Base-by-base conservation (phyloP, 805 yeast genomes). In the Saccharomycodes ludwigii region DNA sequence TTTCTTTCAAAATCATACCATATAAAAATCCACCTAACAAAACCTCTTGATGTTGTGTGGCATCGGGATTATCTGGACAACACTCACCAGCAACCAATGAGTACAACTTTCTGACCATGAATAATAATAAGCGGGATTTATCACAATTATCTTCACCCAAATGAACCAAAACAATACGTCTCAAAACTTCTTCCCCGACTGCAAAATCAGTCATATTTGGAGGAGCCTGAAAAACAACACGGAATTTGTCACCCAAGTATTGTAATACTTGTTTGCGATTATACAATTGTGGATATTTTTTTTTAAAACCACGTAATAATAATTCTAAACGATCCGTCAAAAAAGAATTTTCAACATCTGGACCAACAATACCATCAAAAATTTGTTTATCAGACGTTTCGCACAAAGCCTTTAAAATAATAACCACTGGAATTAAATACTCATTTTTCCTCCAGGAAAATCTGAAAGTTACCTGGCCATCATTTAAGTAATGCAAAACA, bases 381-480 rank as follows among this genome's bases (percentile, higher is more conserved):
- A 91, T 83, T 50, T 85, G 96, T 55, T 94, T 74, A 57, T 91
- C 98, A 52, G 75, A 86, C 18, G 95, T 79, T 53, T 86, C 95
- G 17, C 75, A 64, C 40, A 91, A 65, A 0, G 97, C 96, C 58
- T 85, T 86, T 47, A 91, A 63, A 38, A 91, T 71, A 93, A 91
- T 82, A 54, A 81, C 71, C 6, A 78, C 96, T 2, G 98, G 97
- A 27, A 91, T 79, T 47, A 91, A 65, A 54, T 82, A 91, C 61
- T 91, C 98, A 55, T 84, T 88, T 51, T 91, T 91, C 49, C 86
- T 74, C 97, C 97, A 91, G 5, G 95, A 81, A 53, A 91, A 91
- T 54, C 98, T 71, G 66, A 91, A 84, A 2, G 96, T 86, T 34
- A 86, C 94, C 48, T 81, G 88, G 61, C 98, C 98, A 50, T 91